phyloP scores from a whole-genome alignment of 306 rosid genomes.

The Vigna hirtella region DNA sequence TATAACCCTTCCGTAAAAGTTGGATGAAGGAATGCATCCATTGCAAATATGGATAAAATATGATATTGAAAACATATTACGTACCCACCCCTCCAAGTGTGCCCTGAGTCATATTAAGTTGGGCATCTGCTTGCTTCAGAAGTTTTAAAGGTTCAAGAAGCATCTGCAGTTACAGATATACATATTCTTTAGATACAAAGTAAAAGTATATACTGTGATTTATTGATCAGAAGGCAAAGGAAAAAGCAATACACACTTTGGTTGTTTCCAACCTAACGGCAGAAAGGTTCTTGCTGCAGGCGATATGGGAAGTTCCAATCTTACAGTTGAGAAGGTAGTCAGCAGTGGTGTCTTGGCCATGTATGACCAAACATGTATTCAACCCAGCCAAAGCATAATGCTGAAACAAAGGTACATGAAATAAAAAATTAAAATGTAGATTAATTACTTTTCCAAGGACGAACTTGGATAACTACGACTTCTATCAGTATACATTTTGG shows the following conservation, averaged over 20 bases:
- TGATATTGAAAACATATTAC: constrained; percentile 48
- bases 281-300: constrained; percentile 75
- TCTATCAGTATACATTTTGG: not conserved
- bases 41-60: constrained; percentile 35
- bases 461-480: constrained; percentile 17
- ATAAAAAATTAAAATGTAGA: not conserved
- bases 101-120: constrained; percentile 87
- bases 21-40: constrained; percentile 22
- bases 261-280: constrained; percentile 96
- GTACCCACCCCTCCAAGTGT: constrained; percentile 92
- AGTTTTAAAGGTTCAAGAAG: constrained; percentile 83
- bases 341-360: constrained; percentile 85
- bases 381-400: constrained; percentile 90
- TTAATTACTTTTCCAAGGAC: constrained; percentile 15
- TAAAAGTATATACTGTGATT: constrained; percentile 19
- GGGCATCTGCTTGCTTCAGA: constrained; percentile 87
- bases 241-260: constrained; percentile 59
- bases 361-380: constrained; percentile 85
- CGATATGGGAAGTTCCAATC: constrained; percentile 75
- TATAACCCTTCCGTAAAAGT: not conserved
- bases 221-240: constrained; percentile 36
- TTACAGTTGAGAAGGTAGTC: constrained; percentile 82
- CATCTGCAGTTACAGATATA: constrained; percentile 60
- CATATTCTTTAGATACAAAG: constrained; percentile 32
- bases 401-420: constrained; percentile 52